phyloP scores from a whole-genome alignment of 306 rosid species.

The Mucuna pruriens region DNA sequence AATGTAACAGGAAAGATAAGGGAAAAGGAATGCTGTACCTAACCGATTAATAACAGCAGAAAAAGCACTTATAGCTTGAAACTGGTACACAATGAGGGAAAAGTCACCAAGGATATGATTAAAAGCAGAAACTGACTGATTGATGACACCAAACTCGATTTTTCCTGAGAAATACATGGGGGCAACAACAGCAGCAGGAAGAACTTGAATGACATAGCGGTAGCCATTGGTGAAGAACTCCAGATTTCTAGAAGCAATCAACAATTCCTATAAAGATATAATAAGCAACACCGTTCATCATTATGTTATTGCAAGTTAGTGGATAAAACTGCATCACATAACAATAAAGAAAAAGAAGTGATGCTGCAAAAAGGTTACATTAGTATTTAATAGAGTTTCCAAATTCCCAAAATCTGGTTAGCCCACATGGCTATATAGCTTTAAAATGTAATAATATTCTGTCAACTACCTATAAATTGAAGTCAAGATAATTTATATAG shows the following conservation, averaged over 20 bases:
- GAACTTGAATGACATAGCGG: slow-evolving; percentile 91
- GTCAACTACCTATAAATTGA: neutral
- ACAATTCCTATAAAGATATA: slow-evolving; percentile 64
- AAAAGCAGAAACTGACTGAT: slow-evolving; percentile 96
- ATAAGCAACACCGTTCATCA: slow-evolving; percentile 1
- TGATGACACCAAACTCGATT: slow-evolving; percentile 97
- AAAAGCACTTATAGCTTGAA: slow-evolving; percentile 94
- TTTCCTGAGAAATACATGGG: slow-evolving; percentile 96
- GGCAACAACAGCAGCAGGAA: slow-evolving; percentile 98
- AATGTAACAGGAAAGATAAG: slow-evolving; percentile 26
- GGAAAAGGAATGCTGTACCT: slow-evolving; percentile 57
- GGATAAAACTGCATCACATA: slow-evolving; percentile 1
- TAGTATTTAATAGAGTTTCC: slow-evolving; percentile 1
- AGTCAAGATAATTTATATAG: slow-evolving; percentile 19
- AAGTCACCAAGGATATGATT: slow-evolving; percentile 94
- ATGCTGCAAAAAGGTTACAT: neutral
- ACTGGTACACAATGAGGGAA: slow-evolving; percentile 89
- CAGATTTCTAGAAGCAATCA: slow-evolving; percentile 92
- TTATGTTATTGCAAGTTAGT: slow-evolving; percentile 6
- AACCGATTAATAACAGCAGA: slow-evolving; percentile 95
- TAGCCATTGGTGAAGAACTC: slow-evolving; percentile 96
- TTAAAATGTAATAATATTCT: slow-evolving; percentile 25
- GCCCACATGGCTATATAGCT: neutral
- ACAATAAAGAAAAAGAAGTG: neutral
- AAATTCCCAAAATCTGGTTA: slow-evolving; percentile 1